phyloP scores from a whole-genome alignment of 2,329 filamentous ascomycete genomes.

The Aspergillus clavatus region DNA sequence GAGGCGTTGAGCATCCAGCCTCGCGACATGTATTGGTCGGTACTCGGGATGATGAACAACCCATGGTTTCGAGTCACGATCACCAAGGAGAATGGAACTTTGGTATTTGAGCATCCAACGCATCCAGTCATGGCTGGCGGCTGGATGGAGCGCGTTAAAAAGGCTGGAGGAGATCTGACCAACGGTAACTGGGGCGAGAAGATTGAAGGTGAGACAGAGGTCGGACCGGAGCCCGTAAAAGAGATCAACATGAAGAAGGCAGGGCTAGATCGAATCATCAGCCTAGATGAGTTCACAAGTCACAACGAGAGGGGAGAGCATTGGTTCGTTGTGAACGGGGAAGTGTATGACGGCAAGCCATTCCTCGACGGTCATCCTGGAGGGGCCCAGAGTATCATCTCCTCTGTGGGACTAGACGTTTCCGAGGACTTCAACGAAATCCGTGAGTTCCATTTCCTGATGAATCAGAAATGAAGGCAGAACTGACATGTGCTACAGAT shows the following conservation, averaged over 20 bases:
- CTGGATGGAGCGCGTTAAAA: slow-evolving; percentile 92
- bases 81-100: slow-evolving; percentile 56
- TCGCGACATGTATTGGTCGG: slow-evolving; percentile 93
- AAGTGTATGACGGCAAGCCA: slow-evolving; percentile 80
- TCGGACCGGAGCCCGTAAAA: slow-evolving; percentile 48
- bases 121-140: slow-evolving; percentile 74
- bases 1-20: slow-evolving; percentile 83
- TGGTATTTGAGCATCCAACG: slow-evolving; percentile 85
- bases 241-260: slow-evolving; percentile 76
- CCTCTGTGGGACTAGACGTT: slow-evolving; percentile 73
- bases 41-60: slow-evolving; percentile 97
- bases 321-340: slow-evolving; percentile 84
- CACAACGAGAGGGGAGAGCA: slow-evolving; percentile 63
- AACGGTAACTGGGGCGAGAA: slow-evolving; percentile 85
- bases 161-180: slow-evolving; percentile 68
- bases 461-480: slow-evolving; percentile 13
- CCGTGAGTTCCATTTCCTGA: slow-evolving; percentile 58
- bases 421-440: slow-evolving; percentile 90
- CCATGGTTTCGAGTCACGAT: slow-evolving; percentile 85
- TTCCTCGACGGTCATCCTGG: slow-evolving; percentile 82
- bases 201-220: slow-evolving; percentile 46
- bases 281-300: slow-evolving; percentile 64
- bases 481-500: slow-evolving; percentile 50
- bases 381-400: slow-evolving; percentile 76
- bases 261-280: slow-evolving; percentile 58